Percentiles rank a stretch among this genome's conserved stretches.
Evolutionary conservation across 768 basidiomycete genomes (phyloP).

Genomic region (Collybia mongolica): DNA sequence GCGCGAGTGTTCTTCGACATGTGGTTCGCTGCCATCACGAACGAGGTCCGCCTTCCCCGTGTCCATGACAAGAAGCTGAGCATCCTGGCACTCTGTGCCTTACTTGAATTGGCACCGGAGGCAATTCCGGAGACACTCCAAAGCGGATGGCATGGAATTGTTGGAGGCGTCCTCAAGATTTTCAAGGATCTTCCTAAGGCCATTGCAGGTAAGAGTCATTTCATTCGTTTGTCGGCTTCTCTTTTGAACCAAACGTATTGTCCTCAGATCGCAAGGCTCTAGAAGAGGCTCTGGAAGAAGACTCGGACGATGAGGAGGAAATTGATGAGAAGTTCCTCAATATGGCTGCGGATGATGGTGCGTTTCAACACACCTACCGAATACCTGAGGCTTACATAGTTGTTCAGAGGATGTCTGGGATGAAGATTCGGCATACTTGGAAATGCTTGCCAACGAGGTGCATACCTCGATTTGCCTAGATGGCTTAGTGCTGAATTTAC

Average conservation of each 20-base stretch:
- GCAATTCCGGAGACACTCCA: slow-evolving; percentile 57
- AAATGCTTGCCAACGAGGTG: slow-evolving; percentile 83
- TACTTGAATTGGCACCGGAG: slow-evolving; percentile 67
- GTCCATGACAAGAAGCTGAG: slow-evolving; percentile 91
- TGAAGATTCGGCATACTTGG: slow-evolving; percentile 84
- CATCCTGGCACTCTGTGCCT: slow-evolving; percentile 70
- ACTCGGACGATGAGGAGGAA: slow-evolving; percentile 43
- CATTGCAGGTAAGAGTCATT: slow-evolving; percentile 49
- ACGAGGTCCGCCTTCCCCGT: slow-evolving; percentile 60
- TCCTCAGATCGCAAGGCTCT: slow-evolving; percentile 59
- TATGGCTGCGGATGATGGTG: slow-evolving; percentile 68
- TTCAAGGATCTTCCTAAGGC: slow-evolving; percentile 82
- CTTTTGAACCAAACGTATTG: background rate
- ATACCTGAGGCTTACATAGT: slow-evolving; percentile 10
- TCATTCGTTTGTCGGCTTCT: background rate
- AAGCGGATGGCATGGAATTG: slow-evolving; percentile 76
- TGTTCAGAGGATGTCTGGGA: slow-evolving; percentile 83
- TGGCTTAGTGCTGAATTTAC: background rate
- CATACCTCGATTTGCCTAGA: slow-evolving; percentile 3
- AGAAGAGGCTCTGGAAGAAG: slow-evolving; percentile 43
- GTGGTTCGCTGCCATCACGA: slow-evolving; percentile 79
- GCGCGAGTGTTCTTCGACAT: slow-evolving; percentile 78
- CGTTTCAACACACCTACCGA: slow-evolving; percentile 9
- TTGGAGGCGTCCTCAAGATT: slow-evolving; percentile 65
- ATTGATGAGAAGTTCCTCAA: slow-evolving; percentile 58